These are phyloP conservation scores for Blepharisma japonicum DNA, from an alignment of 73 alveolate genomes.

Conservation along the genomic window DNA sequence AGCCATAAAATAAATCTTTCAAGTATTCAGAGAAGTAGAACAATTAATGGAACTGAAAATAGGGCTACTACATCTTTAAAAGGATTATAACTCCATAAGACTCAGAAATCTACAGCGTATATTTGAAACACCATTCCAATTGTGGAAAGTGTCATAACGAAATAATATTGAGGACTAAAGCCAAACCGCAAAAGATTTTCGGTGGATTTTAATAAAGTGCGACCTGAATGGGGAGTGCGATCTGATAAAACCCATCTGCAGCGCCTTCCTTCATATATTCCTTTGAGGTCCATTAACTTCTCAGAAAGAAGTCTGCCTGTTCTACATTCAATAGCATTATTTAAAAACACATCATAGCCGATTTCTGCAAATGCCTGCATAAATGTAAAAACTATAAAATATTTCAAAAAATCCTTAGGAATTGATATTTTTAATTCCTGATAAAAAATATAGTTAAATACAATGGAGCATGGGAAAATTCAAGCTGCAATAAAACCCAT, in stretches of 20 bases:
- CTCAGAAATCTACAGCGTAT: not conserved
- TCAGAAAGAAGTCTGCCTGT: conserved; percentile 18
- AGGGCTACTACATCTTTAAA: conserved; percentile 4
- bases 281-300: not conserved
- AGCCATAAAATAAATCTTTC: not conserved
- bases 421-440: conserved; percentile 4
- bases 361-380: conserved; percentile 26
- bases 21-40: not conserved
- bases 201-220: not conserved
- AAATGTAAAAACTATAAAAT: not conserved
- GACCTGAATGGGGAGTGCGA: not conserved
- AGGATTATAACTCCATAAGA: conserved; percentile 7
- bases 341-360: conserved; percentile 17
- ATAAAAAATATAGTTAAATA: conserved; percentile 8
- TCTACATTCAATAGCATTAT: conserved; percentile 29
- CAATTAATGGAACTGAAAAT: not conserved
- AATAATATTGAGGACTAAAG: conserved; percentile 7
- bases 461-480: not conserved
- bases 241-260: not conserved
- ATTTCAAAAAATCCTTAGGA: not conserved
- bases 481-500: not conserved
- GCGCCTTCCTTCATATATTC: not conserved
- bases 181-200: conserved; percentile 20
- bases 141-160: not conserved
- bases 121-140: not conserved